Evolutionary conservation across 2,329 filamentous ascomycete species (phyloP), one percentile per base, ranked within the genome.

Genomic region (Pseudocercospora fijiensis): DNA sequence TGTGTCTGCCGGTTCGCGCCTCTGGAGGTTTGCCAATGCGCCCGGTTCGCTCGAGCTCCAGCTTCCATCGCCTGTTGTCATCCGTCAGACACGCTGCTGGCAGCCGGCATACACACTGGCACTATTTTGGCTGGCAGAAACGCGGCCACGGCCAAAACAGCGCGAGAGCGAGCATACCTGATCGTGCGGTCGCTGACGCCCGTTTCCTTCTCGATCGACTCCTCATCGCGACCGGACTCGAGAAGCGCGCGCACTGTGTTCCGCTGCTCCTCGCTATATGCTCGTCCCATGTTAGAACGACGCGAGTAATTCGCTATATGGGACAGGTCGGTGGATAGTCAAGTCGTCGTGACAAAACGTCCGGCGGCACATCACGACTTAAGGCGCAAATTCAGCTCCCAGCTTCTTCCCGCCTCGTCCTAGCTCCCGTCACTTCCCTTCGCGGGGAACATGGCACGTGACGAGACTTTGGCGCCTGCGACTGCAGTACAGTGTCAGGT

Each of bases 11-110:
- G 8, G 75, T 76, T 28, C 75, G 70, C 58, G 71, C 72, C 68
- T 76, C 75, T 18, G 74, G 74, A 28, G 75, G 75, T 68, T 76
- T 76, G 37, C 75, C 75, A 55, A 76, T 76, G 61, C 75, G 67
- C 51, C 75, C 75, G 28, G 73, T 76, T 30, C 73, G 67, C 66
- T 76, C 74, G 33, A 76, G 70, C 66, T 76, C 75, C 51, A 76
- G 68, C 67, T 76, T 76, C 75, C 75, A 76, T 61, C 75, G 67
- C 26, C 74, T 57, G 65, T 41, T 27, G 49, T n/a, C 26, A 30
- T 5, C 22, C 22, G 22, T 43, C 30, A 58, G 30, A 28, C 6
- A 26, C 43, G 33, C 56, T 58, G 33, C 33, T 27, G 28, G 55
- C 11, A 28, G 28, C 55, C 49, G 20, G 33, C 33, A 16, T 6